A percentile compares a stretch with the other conserved stretches of the same genome.
These are phyloP conservation scores for Mycena pura DNA, from an alignment of 768 basidiomycete genomes.

Conservation along the genomic window DNA sequence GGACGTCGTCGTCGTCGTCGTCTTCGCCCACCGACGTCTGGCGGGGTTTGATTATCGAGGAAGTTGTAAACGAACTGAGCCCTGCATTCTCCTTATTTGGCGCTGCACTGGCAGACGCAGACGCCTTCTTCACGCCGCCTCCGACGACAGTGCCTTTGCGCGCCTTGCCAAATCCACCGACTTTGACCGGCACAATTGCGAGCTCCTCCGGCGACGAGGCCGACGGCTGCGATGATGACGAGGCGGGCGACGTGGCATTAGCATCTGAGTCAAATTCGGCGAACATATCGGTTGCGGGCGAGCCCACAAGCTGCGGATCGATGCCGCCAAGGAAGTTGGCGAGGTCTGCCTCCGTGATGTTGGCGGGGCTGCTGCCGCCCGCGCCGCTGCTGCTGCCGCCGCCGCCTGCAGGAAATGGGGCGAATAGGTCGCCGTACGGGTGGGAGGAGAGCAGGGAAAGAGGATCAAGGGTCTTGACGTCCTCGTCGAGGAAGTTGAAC, in stretches of 20 bases:
- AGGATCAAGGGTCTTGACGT: constrained; percentile 44
- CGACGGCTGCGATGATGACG: background rate
- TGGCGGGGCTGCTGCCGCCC: constrained; percentile 32
- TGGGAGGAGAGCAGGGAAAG: constrained; percentile 32
- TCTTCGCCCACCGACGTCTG: constrained; percentile 31
- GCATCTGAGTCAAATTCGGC: constrained; percentile 42
- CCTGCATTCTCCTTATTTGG: constrained; percentile 43
- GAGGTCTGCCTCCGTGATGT: constrained; percentile 27
- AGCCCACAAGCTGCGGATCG: constrained; percentile 79
- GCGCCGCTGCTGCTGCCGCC: constrained; percentile 35
- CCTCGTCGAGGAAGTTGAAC: constrained; percentile 55
- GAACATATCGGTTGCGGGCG: constrained; percentile 50
- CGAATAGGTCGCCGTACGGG: constrained; percentile 51
- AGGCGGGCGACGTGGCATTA: constrained; percentile 35
- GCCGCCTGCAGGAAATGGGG: constrained; percentile 33
- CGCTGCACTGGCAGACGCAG: constrained; percentile 18
- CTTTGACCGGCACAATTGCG: constrained; percentile 61
- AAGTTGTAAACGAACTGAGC: constrained; percentile 34
- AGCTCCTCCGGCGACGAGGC: constrained; percentile 38
- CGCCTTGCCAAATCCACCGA: constrained; percentile 64
- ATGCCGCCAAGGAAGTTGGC: constrained; percentile 48
- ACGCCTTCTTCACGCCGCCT: constrained; percentile 73
- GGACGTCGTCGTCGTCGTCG: constrained; percentile 59
- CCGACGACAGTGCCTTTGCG: constrained; percentile 74
- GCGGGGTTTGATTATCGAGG: constrained; percentile 24